Base-by-base conservation (phyloP, 2,329 filamentous ascomycete species). In the Colletotrichum sp. region DNA sequence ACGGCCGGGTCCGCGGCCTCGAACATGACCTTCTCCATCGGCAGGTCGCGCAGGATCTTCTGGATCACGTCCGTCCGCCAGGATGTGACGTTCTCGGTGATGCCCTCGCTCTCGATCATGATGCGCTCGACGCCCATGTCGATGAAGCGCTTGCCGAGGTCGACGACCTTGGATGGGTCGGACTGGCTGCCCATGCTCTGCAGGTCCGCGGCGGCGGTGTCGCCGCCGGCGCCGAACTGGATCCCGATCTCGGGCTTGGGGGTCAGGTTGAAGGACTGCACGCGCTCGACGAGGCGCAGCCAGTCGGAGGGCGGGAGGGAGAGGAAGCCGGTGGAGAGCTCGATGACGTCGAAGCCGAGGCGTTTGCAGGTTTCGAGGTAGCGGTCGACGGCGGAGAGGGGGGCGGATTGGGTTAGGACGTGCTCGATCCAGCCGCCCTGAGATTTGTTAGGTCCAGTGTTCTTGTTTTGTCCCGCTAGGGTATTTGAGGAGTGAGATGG, bases 51-150 rank as follows among this genome's bases (percentile, higher is more conserved):
- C 81, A 91, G 82, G 59, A 91, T 89, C 32, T 81, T 80, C 55
- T 88, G 88, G 19, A 91, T 89, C 4, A 91, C 88, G 78, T 91
- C 89, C 11, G 60, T 65, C 4, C 60, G 27, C 90, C 90, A 91
- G 11, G 81, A 84, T 68, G 82, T 83, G 8, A 91, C 88, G 68
- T 91, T 91, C 82, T 91, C 89, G 1, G 89, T 91, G 77, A 91
- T 91, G 0, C 89, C 89, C 81, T 91, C 89, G n/a, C 88, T 90
- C 79, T 91, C 89, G 71, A 91, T 89, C 89, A 91, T 91, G 78
- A 91, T 84, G 11, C 88, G 83, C 80, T 91, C 89, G 5, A 91
- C 88, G 0, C 89, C 89, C 0, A 84, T 86, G 22, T 88, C 84
- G 19, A 91, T 83, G 77, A 91, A 91, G 57, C 83, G 83, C 74